Evolutionary conservation across 1,284 basidiomycete species (phyloP), one percentile per base, ranked within the genome.

Genomic region (Trichosporon asahii): DNA sequence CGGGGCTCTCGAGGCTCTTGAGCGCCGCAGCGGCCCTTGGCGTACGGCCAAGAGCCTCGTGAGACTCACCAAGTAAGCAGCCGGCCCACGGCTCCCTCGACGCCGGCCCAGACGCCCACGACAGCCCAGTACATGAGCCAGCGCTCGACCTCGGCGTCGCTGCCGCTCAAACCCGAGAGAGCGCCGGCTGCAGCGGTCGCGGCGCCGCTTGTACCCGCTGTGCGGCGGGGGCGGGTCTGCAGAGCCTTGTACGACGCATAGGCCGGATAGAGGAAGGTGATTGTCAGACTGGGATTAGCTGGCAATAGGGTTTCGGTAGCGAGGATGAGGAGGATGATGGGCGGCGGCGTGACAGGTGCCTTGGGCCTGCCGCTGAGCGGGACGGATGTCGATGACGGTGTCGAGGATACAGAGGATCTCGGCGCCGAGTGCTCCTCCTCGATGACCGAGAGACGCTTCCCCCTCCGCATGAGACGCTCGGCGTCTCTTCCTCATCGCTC

Each of bases 71-170:
- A 92, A 78, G 87, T 88, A 65, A 92, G 83, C 61, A 90, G 79
- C 86, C 89, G 89, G 67, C 91, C 90, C 12, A 87, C 85, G 9
- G 88, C 80, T 71, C 90, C 89, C 78, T 93, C 91, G 71, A 90
- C 85, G 1, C 89, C 88, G 53, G 90, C 85, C 78, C 92, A 86
- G 53, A 83, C 84, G 12, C 87, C 88, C 23, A 89, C 85, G 37
- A 91, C 88, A 25, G 87, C 82, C 91, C 82, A 84, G 72, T 83
- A 83, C 80, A 80, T 81, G 65, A 83, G 77, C 82, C 80, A 82
- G 64, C 81, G 74, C 70, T 82, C 82, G 60, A 81, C 75, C 65
- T 78, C 74, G 31, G 49, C 73, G 89, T 91, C 77, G 15, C 57
- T 61, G 7, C 57, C 57, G 29, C 15, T n/a, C 27, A 61, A 27